A percentile compares a stretch with the other conserved stretches of the same genome.
Conservation (phyloP, 768 basidiomycete species). For the Suillus weaverae region DNA sequence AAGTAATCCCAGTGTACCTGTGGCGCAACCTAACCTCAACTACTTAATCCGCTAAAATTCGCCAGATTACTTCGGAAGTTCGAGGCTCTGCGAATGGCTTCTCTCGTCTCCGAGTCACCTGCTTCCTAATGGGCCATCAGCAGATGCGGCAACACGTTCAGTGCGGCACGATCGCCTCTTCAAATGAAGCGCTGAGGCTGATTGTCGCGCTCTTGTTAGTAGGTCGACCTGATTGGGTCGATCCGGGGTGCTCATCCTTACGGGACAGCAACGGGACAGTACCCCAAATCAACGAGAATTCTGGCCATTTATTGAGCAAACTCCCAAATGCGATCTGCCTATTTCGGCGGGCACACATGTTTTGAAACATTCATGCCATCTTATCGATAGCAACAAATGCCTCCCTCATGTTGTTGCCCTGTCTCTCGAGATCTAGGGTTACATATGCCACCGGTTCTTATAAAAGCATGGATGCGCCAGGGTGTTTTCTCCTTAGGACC, state of each 20-base stretch:
- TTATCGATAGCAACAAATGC: slow-evolving; percentile 30
- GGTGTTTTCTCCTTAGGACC: slow-evolving; percentile 27
- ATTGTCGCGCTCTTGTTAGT: slow-evolving; percentile 7
- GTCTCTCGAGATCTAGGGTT: slow-evolving; percentile 24
- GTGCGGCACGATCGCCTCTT: slow-evolving; percentile 1
- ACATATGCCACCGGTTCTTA: slow-evolving; percentile 22
- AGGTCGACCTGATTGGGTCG: slow-evolving; percentile 5
- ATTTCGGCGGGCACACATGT: slow-evolving; percentile 17
- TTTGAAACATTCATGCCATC: slow-evolving; percentile 27
- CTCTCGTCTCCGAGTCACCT: slow-evolving; percentile 3
- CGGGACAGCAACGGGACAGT: slow-evolving; percentile 25
- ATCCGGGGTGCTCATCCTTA: slow-evolving; percentile 8
- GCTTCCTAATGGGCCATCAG: not conserved
- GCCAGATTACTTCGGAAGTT: not conserved
- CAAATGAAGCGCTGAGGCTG: not conserved
- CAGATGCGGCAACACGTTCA: slow-evolving; percentile 3
- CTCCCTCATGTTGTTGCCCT: slow-evolving; percentile 19
- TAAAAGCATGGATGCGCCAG: slow-evolving; percentile 28
- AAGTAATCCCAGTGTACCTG: slow-evolving; percentile 15
- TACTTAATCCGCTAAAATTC: not conserved
- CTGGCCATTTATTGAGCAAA: slow-evolving; percentile 23
- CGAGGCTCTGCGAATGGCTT: slow-evolving; percentile 13
- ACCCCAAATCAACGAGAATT: slow-evolving; percentile 26
- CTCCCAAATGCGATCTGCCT: slow-evolving; percentile 14
- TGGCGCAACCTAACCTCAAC: slow-evolving; percentile 19